These are phyloP conservation scores for Chaetomium cochliodes DNA, from an alignment of 495 filamentous ascomycete genomes.

Conservation along the genomic window DNA sequence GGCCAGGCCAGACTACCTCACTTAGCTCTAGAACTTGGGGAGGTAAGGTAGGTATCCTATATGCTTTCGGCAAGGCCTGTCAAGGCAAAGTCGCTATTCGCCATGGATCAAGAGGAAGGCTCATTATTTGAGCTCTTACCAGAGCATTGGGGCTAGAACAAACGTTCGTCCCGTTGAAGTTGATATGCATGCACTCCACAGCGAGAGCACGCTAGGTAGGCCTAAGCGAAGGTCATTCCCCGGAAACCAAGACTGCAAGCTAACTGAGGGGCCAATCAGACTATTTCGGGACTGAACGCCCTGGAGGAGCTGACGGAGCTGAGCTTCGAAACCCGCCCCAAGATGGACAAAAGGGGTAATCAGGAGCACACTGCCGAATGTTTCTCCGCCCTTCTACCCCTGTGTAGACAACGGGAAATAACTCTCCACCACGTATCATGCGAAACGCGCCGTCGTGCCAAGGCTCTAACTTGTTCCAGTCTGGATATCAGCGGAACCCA, in stretches of 20 bases:
- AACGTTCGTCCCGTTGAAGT: not conserved
- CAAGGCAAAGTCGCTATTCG: not conserved
- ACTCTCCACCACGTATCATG: not conserved
- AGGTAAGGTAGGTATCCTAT: not conserved
- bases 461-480: constrained; percentile 10
- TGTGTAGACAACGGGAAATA: not conserved
- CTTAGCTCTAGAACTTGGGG: no score
- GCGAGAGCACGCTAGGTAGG: no score
- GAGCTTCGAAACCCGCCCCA: not conserved
- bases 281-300: not conserved
- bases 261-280: not conserved
- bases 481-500: not conserved
- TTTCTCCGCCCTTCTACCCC: not conserved
- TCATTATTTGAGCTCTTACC: not conserved
- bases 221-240: no score
- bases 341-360: constrained; percentile 3
- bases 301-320: constrained; percentile 9
- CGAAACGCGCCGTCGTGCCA: not conserved
- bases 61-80: not conserved
- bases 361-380: constrained; percentile 1
- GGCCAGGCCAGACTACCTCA: no score
- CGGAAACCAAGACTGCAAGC: no score
- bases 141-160: not conserved
- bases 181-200: not conserved
- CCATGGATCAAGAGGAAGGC: not conserved